A percentile compares a stretch with the other conserved stretches of the same genome.
These are phyloP conservation scores for Aspergillus proliferans DNA, from an alignment of 2,329 filamentous ascomycete species.

Conservation along the genomic window DNA sequence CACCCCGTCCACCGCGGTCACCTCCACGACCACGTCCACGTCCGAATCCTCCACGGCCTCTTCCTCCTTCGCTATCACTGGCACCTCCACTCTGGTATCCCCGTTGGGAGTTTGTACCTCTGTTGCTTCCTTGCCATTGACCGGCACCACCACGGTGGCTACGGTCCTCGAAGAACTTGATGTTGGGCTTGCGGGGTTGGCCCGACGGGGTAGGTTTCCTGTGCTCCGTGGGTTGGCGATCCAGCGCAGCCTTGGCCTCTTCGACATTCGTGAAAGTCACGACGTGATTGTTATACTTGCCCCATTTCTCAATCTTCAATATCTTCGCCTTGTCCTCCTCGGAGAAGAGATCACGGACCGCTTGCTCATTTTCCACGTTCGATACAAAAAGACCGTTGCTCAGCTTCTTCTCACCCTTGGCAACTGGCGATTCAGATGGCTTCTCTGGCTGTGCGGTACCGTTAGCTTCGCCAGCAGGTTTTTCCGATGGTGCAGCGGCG, in stretches of 20 bases:
- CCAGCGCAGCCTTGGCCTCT: slow-evolving; percentile 73
- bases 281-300: slow-evolving; percentile 72
- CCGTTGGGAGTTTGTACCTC: slow-evolving; percentile 60
- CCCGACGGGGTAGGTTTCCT: slow-evolving; percentile 63
- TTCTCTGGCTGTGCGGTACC: slow-evolving; percentile 45
- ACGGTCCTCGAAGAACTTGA: slow-evolving; percentile 75
- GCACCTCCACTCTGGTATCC: slow-evolving; percentile 82
- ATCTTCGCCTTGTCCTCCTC: slow-evolving; percentile 82
- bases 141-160: slow-evolving; percentile 50
- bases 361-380: slow-evolving; percentile 76
- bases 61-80: slow-evolving; percentile 63
- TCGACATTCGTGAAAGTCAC: slow-evolving; percentile 75
- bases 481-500: slow-evolving; percentile 40
- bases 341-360: slow-evolving; percentile 72
- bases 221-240: slow-evolving; percentile 65
- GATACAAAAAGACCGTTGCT: slow-evolving; percentile 85
- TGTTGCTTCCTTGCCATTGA: slow-evolving; percentile 51
- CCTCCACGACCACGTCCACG: slow-evolving; percentile 51
- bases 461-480: slow-evolving; percentile 47
- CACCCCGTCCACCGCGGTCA: slow-evolving; percentile 46
- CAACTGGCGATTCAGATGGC: slow-evolving; percentile 41
- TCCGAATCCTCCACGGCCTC: slow-evolving; percentile 45
- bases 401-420: slow-evolving; percentile 58
- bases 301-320: slow-evolving; percentile 58
- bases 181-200: slow-evolving; percentile 70